A percentile compares a stretch with the other conserved stretches of the same genome.
Evolutionary conservation across 2,329 filamentous ascomycete species (phyloP).

Genomic region (Ambrosiella xylebori): DNA sequence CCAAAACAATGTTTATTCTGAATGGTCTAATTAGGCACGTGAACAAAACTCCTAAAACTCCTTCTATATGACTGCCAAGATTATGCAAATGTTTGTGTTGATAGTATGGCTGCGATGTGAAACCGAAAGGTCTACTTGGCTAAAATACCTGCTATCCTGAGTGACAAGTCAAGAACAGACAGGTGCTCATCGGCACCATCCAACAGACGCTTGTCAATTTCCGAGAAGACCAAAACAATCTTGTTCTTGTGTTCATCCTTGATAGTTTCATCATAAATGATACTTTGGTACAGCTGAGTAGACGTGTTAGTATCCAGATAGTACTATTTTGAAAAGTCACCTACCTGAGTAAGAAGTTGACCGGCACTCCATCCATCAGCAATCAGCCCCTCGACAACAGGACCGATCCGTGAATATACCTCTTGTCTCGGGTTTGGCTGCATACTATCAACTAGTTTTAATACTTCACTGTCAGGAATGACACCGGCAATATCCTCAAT

Average conservation of each 20-base stretch:
- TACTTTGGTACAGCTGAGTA: conserved; percentile 54
- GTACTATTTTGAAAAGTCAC: conserved; percentile 12
- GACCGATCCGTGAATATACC: conserved; percentile 57
- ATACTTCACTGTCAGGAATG: conserved; percentile 61
- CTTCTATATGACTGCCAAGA: neutral
- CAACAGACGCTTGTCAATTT: conserved; percentile 82
- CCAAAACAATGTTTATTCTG: neutral
- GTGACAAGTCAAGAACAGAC: conserved; percentile 66
- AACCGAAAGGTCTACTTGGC: conserved; percentile 20
- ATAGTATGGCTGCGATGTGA: neutral
- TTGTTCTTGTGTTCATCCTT: conserved; percentile 76
- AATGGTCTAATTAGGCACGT: neutral
- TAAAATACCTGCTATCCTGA: conserved; percentile 65
- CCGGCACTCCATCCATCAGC: conserved; percentile 94
- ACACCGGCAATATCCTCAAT: conserved; percentile 95
- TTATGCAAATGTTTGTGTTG: neutral
- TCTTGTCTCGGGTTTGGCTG: conserved; percentile 48
- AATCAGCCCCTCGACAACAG: conserved; percentile 74
- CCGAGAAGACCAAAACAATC: conserved; percentile 78
- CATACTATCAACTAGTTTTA: conserved; percentile 55
- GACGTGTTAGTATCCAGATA: conserved; percentile 15
- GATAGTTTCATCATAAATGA: conserved; percentile 73
- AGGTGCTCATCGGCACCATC: conserved; percentile 94
- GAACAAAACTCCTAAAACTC: conserved; percentile 3
- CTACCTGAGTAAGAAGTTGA: conserved; percentile 67